phyloP scores from a whole-genome alignment of 805 yeast genomes.

The Kuraishia piskuri region DNA sequence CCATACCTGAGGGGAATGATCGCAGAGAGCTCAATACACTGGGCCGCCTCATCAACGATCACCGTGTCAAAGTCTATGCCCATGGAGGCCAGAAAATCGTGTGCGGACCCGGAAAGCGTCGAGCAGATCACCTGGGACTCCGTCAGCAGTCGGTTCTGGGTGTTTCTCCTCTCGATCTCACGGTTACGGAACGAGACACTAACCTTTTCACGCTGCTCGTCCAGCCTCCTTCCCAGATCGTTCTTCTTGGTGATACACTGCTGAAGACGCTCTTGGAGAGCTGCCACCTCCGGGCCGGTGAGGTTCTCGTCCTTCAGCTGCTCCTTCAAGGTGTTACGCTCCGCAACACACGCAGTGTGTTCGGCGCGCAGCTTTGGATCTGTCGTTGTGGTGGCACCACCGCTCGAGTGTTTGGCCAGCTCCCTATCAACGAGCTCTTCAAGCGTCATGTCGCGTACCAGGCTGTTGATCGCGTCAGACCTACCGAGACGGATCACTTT shows the following conservation, averaged over 20 bases:
- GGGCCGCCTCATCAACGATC: slow-evolving; percentile 95
- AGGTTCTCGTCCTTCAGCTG: slow-evolving; percentile 18
- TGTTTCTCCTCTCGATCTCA: slow-evolving; percentile 68
- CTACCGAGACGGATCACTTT: slow-evolving; percentile 82
- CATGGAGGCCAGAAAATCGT: slow-evolving; percentile 68
- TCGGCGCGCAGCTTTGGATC: slow-evolving; percentile 41
- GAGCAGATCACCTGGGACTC: slow-evolving; percentile 84
- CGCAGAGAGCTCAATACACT: slow-evolving; percentile 87
- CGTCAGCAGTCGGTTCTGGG: slow-evolving; percentile 63
- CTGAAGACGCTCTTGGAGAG: slow-evolving; percentile 42
- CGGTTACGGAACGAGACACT: slow-evolving; percentile 62
- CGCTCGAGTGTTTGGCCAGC: slow-evolving; percentile 26
- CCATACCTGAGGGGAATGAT: slow-evolving; percentile 91
- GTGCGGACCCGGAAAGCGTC: slow-evolving; percentile 91
- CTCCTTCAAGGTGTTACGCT: slow-evolving; percentile 47
- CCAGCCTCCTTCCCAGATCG: slow-evolving; percentile 64
- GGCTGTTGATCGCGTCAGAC: slow-evolving; percentile 75
- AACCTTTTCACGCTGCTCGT: slow-evolving; percentile 68
- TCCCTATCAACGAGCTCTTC: slow-evolving; percentile 77
- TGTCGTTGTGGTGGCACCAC: slow-evolving; percentile 26
- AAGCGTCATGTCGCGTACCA: slow-evolving; percentile 74
- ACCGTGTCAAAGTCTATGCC: slow-evolving; percentile 82
- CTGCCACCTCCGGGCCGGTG: slow-evolving; percentile 32
- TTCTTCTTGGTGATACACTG: slow-evolving; percentile 54
- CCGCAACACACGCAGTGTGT: slow-evolving; percentile 42